Percentiles rank a stretch among this genome's conserved stretches.
Evolutionary conservation across 495 filamentous ascomycete genomes (phyloP).

Genomic region (Jackrogersella multiformis): DNA sequence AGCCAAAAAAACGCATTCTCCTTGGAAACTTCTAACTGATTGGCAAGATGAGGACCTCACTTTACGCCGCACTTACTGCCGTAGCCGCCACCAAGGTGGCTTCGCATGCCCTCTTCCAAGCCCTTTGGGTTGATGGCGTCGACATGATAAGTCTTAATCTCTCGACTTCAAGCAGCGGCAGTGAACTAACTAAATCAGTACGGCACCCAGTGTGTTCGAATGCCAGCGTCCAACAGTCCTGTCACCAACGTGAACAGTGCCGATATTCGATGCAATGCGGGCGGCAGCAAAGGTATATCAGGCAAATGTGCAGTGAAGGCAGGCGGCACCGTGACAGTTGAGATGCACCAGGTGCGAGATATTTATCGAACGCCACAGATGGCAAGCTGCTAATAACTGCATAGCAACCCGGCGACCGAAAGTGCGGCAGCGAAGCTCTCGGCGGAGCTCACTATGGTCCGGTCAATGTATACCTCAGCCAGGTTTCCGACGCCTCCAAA

Average conservation of each 20-base stretch:
- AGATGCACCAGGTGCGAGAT: constrained; percentile 56
- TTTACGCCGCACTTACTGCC: constrained; percentile 40
- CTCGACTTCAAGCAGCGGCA: background rate
- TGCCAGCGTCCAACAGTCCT: constrained; percentile 50
- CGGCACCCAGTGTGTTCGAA: constrained; percentile 47
- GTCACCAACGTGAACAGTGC: constrained; percentile 52
- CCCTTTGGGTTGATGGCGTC: constrained; percentile 52
- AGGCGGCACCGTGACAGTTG: constrained; percentile 56
- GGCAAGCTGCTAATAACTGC: constrained; percentile 46
- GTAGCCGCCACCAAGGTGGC: constrained; percentile 46
- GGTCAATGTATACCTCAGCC: constrained; percentile 59
- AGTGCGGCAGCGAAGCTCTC: constrained; percentile 56
- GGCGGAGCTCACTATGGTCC: constrained; percentile 63
- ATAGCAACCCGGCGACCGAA: constrained; percentile 57
- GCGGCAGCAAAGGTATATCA: constrained; percentile 32
- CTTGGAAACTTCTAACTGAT: constrained; percentile 11
- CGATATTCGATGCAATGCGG: constrained; percentile 55
- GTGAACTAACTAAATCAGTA: constrained; percentile 33
- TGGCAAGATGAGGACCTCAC: constrained; percentile 47
- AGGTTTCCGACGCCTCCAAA: constrained; percentile 54
- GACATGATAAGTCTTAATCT: constrained; percentile 46
- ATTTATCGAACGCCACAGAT: background rate
- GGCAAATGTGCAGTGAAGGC: constrained; percentile 48
- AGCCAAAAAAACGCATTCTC: background rate
- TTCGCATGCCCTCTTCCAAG: constrained; percentile 50